These are phyloP conservation scores for Fusarium nygamai DNA, from an alignment of 2,329 filamentous ascomycete species.

Conservation along the genomic window DNA sequence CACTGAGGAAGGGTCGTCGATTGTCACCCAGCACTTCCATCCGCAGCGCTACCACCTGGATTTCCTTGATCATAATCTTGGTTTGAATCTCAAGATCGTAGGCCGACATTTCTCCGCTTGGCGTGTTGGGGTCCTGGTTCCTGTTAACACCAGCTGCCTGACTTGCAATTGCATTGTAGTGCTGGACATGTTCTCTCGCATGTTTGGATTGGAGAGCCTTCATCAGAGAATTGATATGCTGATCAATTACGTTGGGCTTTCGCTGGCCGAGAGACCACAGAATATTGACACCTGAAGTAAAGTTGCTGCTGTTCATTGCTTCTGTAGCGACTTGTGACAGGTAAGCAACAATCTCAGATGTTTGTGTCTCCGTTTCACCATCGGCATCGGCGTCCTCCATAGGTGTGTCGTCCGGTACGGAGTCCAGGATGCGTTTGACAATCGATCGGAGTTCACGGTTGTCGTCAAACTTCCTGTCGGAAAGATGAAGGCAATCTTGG, in stretches of 20 bases:
- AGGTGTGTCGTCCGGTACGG: slow-evolving; percentile 79
- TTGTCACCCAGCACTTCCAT: slow-evolving; percentile 95
- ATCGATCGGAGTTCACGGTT: slow-evolving; percentile 77
- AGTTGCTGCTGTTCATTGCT: slow-evolving; percentile 81
- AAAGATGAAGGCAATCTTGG: slow-evolving; percentile 87
- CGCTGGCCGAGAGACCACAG: slow-evolving; percentile 90
- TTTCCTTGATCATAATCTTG: slow-evolving; percentile 90
- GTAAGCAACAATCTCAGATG: slow-evolving; percentile 87
- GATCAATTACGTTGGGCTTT: slow-evolving; percentile 87
- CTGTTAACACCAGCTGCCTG: slow-evolving; percentile 57
- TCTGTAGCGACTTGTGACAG: slow-evolving; percentile 89
- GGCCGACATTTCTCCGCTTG: slow-evolving; percentile 67
- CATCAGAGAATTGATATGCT: slow-evolving; percentile 88
- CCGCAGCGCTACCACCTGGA: slow-evolving; percentile 89
- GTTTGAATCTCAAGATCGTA: slow-evolving; percentile 91
- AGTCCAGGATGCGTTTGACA: slow-evolving; percentile 84
- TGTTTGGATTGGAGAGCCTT: slow-evolving; percentile 93
- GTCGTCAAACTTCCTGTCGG: slow-evolving; percentile 75
- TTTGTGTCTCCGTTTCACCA: slow-evolving; percentile 81
- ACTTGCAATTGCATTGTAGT: slow-evolving; percentile 68
- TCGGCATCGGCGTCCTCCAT: slow-evolving; percentile 85
- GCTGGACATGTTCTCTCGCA: slow-evolving; percentile 90
- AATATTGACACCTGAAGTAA: slow-evolving; percentile 90
- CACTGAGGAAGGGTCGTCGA: slow-evolving; percentile 91
- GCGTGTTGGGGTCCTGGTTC: slow-evolving; percentile 64